These are phyloP conservation scores for Cenchrus americanus DNA, from an alignment of 176 grass and related monocot species.

Conservation along the genomic window DNA sequence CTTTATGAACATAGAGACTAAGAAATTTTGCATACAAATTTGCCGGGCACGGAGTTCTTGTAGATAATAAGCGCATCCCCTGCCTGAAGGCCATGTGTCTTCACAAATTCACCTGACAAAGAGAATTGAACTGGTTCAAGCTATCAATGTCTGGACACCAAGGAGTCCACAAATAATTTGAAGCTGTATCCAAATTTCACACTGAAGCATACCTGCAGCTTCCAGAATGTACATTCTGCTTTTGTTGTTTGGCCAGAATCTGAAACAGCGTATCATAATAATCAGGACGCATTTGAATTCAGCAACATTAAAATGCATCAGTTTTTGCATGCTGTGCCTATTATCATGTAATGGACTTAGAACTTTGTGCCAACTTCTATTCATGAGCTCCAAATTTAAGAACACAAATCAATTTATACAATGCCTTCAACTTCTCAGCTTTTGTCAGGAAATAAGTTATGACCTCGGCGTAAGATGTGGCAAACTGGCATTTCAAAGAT, in stretches of 20 bases:
- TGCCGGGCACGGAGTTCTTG: constrained; percentile 55
- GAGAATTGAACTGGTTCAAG: constrained; percentile 4
- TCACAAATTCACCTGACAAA: constrained; percentile 77
- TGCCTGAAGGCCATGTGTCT: constrained; percentile 77
- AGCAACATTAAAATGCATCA: background rate
- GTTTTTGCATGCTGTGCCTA: constrained; percentile 9
- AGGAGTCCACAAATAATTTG: background rate
- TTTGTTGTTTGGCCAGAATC: constrained; percentile 97
- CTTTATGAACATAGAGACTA: background rate
- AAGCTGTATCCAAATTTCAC: background rate
- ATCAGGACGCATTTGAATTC: constrained; percentile 21
- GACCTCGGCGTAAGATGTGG: constrained; percentile 2
- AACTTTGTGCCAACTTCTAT: constrained; percentile 17
- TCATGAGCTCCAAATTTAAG: background rate
- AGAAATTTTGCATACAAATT: constrained; percentile 57
- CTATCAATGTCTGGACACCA: background rate
- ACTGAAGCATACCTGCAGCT: constrained; percentile 61
- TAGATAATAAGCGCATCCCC: constrained; percentile 72
- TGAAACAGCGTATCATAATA: constrained; percentile 38
- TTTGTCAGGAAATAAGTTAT: constrained; percentile 24
- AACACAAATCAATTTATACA: background rate
- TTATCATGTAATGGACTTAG: constrained; percentile 3
- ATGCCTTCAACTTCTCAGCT: constrained; percentile 28
- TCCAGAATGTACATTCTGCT: constrained; percentile 96
- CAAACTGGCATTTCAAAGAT: background rate